Evolutionary conservation across 495 filamentous ascomycete species (phyloP), one percentile per base, ranked within the genome.

Genomic region (Aspergillus leporis): DNA sequence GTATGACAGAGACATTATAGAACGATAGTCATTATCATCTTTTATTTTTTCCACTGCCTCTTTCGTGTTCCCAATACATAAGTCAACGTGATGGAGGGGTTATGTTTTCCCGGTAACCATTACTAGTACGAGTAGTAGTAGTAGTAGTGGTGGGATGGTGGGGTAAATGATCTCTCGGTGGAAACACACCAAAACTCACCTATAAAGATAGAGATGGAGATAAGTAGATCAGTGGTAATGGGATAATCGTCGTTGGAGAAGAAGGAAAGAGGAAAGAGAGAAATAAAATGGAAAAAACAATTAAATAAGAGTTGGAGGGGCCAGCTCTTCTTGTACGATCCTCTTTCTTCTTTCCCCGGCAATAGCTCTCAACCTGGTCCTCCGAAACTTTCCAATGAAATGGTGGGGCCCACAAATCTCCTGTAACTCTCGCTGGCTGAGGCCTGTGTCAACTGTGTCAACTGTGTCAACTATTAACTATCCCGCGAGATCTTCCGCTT

Each of bases 401-500:
- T 63, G 61, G 65, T 62, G 65, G 65, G 65, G 65, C 62, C 58
- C 25, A 45, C 50, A n/a, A 53, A 61, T 60, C 55, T 49, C 62
- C 53, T 59, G 63, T 66, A 63, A 59, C 62, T 62, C 60, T 62
- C 65, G 61, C 68, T 71, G 70, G 66, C 51, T 64, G 68, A 68
- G 65, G 64, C 71, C 65, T 66, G 18, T 58, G 51, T 51, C 25
- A 31, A 45, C 43, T 53, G 40, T 46, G 53, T 66, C 68, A 57
- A 67, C 65, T 66, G 18, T 58, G 51, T 51, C 25, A 31, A 45
- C 43, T 53, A 31, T 46, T 67, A 57, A 67, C 64, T 61, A 61
- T 71, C 66, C 68, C 59, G 51, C 75, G 75, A 78, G 70, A 76
- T 78, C 74, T 74, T 59, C 75, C 75, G 75, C 50, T 53, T 58